Conservation (phyloP, 495 filamentous ascomycete genomes). For the Penicillium salamii region DNA sequence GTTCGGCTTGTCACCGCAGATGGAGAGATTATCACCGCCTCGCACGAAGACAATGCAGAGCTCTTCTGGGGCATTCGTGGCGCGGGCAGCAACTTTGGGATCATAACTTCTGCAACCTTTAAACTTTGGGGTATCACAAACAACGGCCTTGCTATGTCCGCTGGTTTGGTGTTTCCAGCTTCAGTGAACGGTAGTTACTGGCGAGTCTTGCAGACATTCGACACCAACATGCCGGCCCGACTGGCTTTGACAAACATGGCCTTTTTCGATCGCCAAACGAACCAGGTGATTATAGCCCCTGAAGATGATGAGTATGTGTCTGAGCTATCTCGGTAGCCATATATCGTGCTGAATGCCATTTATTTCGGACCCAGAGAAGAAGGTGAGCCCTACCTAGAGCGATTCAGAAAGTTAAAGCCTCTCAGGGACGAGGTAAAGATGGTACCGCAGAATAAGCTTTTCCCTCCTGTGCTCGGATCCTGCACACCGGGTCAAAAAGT, state of each 20-base stretch:
- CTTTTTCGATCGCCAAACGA: too few species aligned
- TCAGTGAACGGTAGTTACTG: too few species aligned
- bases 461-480: not conserved
- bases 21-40: slow-evolving; percentile 11
- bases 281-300: too few species aligned
- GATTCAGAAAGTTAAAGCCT: not conserved
- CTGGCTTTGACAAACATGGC: too few species aligned
- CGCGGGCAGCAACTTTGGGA: slow-evolving; percentile 31
- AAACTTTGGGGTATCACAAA: not conserved
- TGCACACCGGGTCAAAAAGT: not conserved
- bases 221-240: too few species aligned
- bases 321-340: too few species aligned
- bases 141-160: not conserved
- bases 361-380: too few species aligned
- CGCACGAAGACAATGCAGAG: slow-evolving; percentile 24
- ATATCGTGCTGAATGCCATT: too few species aligned
- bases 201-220: too few species aligned
- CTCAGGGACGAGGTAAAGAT: not conserved
- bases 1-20: not conserved
- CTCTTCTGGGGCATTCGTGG: slow-evolving; percentile 38
- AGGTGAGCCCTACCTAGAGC: not conserved
- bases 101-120: slow-evolving; percentile 5
- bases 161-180: not conserved
- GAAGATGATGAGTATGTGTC: too few species aligned
- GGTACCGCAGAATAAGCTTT: not conserved